These are phyloP conservation scores for Apiospora rasikravindrae DNA, from an alignment of 2,329 filamentous ascomycete species.

Conservation along the genomic window DNA sequence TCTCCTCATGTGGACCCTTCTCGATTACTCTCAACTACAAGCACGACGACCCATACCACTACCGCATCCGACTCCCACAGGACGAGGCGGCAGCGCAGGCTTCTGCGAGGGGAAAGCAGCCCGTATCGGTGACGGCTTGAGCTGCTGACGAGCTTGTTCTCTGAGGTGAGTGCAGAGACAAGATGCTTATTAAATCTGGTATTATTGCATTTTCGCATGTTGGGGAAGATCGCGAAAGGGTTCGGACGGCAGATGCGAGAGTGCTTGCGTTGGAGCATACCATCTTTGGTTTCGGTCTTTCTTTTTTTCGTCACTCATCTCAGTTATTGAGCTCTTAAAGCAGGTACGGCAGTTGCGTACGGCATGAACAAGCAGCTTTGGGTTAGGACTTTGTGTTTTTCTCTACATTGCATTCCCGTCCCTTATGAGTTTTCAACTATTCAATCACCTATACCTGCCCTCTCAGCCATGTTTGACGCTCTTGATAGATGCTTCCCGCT, in stretches of 20 bases:
- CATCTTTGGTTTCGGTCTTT: no score
- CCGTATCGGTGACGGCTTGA: background rate
- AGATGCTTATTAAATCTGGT: background rate
- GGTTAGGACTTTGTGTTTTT: background rate
- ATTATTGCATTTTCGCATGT: background rate
- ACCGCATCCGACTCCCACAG: background rate
- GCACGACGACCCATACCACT: background rate
- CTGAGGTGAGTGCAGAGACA: background rate
- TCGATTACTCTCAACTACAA: slow-evolving; percentile 20
- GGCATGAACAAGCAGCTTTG: background rate
- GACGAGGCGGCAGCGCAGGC: background rate
- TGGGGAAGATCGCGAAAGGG: background rate
- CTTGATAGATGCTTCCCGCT: background rate
- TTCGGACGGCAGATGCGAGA: background rate
- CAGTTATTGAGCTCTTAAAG: background rate
- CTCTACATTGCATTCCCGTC: background rate
- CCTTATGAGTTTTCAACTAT: background rate
- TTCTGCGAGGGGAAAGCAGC: background rate
- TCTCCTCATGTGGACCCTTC: slow-evolving; percentile 22
- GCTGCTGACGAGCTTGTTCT: background rate
- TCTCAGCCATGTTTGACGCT: background rate
- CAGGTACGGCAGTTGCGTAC: background rate
- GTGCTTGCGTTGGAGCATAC: background rate
- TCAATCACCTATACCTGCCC: background rate
- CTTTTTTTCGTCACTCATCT: background rate